These are phyloP conservation scores for Lodderomyces orthopsilosis DNA, from an alignment of 1,139 yeast genomes.

Conservation along the genomic window DNA sequence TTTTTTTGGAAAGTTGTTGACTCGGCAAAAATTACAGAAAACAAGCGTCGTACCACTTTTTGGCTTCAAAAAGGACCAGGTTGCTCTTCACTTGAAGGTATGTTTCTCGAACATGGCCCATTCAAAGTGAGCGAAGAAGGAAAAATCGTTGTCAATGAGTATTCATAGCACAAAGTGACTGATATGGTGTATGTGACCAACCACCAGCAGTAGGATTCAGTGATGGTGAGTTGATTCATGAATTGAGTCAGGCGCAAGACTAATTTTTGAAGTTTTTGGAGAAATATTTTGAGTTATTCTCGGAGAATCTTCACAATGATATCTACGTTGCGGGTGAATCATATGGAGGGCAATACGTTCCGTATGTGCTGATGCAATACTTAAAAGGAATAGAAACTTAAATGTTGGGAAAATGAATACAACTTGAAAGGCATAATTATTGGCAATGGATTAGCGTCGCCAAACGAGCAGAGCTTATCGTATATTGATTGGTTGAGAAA, in stretches of 20 bases:
- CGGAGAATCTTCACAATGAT: constrained; percentile 64
- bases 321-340: constrained; percentile 87
- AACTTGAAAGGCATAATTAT: constrained; percentile 68
- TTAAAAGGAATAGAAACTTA: constrained; percentile 42
- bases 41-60: constrained; percentile 44
- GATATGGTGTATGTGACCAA: constrained; percentile 89
- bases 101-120: constrained; percentile 88
- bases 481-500: constrained; percentile 70
- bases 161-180: constrained; percentile 82
- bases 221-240: constrained; percentile 17
- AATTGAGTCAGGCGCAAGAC: constrained; percentile 51
- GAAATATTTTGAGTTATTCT: constrained; percentile 67
- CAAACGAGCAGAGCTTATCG: constrained; percentile 77
- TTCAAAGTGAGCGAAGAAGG: constrained; percentile 47
- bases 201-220: constrained; percentile 95
- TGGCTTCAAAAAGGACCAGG: constrained; percentile 99
- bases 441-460: constrained; percentile 96
- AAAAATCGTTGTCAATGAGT: constrained; percentile 55
- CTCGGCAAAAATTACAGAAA: constrained; percentile 17
- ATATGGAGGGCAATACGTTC: too few relatives aligned
- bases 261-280: constrained; percentile 67
- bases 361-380: constrained; percentile 73
- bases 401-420: constrained; percentile 22
- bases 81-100: constrained; percentile 97
- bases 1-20: constrained; percentile 61